Evolutionary conservation across 768 basidiomycete species (phyloP).

Genomic region (Leucosporidium yakuticum): DNA sequence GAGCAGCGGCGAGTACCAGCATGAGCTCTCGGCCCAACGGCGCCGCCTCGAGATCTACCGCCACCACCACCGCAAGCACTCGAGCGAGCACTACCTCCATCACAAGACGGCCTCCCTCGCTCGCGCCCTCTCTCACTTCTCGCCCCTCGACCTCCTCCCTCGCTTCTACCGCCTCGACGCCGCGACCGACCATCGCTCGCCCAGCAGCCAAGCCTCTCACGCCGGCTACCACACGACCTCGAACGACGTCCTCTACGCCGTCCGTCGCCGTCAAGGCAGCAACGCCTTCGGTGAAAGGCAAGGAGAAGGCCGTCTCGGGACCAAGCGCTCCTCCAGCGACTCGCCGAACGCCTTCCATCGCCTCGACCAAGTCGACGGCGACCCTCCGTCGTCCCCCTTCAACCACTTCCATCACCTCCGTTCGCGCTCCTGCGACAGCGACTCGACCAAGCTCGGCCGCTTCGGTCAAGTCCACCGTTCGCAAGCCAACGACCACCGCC

Average conservation of each 20-base stretch:
- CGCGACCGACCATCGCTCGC: neutral
- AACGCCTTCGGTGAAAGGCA: neutral
- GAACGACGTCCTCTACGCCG: neutral
- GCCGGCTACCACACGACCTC: neutral
- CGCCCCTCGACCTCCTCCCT: neutral
- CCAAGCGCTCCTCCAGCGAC: neutral
- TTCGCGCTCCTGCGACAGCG: slow-evolving; percentile 32
- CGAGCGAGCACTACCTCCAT: slow-evolving; percentile 16
- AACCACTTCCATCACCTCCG: neutral
- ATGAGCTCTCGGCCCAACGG: neutral
- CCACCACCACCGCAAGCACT: neutral
- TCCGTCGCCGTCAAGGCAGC: neutral
- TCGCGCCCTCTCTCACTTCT: neutral
- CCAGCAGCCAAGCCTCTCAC: neutral
- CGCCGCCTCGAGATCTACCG: neutral
- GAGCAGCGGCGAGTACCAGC: neutral
- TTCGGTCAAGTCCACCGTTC: slow-evolving; percentile 47
- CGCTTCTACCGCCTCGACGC: neutral
- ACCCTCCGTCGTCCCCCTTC: slow-evolving; percentile 5
- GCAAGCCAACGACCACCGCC: slow-evolving; percentile 23
- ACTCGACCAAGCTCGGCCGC: slow-evolving; percentile 48
- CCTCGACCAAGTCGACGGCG: slow-evolving; percentile 25
- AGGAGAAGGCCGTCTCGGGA: neutral
- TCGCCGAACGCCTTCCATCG: slow-evolving; percentile 16
- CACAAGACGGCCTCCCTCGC: neutral